A percentile compares a stretch with the other conserved stretches of the same genome.
Evolutionary conservation across 495 filamentous ascomycete species (phyloP).

Genomic region (Apiosordaria backusii): DNA sequence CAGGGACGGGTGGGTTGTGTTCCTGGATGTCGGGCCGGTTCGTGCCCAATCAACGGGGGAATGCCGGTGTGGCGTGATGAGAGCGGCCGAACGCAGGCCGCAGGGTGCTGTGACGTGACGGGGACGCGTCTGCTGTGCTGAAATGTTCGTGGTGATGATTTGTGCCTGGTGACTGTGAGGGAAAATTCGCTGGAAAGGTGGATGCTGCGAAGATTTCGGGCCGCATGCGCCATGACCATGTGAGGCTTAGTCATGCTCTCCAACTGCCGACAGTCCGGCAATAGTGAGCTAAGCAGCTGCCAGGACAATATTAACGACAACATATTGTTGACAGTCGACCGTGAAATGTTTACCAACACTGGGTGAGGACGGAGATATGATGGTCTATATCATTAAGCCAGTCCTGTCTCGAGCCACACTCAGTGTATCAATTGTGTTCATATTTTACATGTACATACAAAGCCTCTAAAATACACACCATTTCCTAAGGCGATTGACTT

Average conservation of each 20-base stretch:
- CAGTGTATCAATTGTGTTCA: not conserved
- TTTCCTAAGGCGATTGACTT: no score
- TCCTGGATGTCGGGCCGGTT: constrained; percentile 4
- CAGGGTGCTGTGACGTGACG: constrained; percentile 24
- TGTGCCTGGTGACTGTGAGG: constrained; percentile 27
- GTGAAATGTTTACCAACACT: no score
- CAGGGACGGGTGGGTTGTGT: constrained; percentile 15
- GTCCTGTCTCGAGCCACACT: no score
- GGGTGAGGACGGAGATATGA: no score
- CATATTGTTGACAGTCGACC: not conserved
- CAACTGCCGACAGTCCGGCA: not conserved
- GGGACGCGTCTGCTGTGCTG: constrained; percentile 34
- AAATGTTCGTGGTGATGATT: constrained; percentile 42
- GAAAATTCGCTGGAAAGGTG: constrained; percentile 22
- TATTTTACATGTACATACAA: not conserved
- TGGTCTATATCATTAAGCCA: no score
- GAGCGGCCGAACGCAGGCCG: not conserved
- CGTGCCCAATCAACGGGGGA: constrained; percentile 21
- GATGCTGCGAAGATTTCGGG: constrained; percentile 25
- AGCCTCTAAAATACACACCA: not conserved
- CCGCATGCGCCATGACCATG: constrained; percentile 4
- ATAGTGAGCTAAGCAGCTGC: not conserved
- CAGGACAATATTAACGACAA: not conserved
- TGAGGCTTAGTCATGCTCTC: not conserved
- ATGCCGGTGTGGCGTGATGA: constrained; percentile 18